Evolutionary conservation across 2,329 filamentous ascomycete species (phyloP), one percentile per base, ranked within the genome.

Genomic region (Sarocladiaceae sp.): DNA sequence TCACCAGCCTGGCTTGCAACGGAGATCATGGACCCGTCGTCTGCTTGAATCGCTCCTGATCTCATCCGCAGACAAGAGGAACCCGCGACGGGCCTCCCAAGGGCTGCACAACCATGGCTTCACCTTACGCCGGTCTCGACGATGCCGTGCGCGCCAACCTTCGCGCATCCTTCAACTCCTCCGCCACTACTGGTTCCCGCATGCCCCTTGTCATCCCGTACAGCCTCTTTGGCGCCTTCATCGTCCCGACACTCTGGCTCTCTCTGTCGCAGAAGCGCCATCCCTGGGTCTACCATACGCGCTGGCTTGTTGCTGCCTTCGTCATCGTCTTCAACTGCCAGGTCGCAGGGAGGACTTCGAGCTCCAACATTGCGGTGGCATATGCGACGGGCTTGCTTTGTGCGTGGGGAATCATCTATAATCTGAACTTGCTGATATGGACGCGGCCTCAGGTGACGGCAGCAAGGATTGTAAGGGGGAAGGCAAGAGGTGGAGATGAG

Each of bases 401-500:
- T 3, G 57, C 62, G 3, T 82, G 73, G 73, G 67, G 70, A 1
- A 70, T 73, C 10, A 56, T 81, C 15, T 70, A 68, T 59, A 66
- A 59, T 27, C 53, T 72, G 45, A 67, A 69, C 16, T 56, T 77
- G 53, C 57, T 83, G 19, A 57, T 82, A 2, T 76, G 74, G 62
- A 72, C 66, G 35, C 61, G 65, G 15, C 76, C 78, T 3, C 79
- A 82, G 56, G 73, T 71, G 55, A 73, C 78, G 16, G 72, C 72
- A 0, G 75, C 70, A 48, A 69, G 78, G 49, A 66, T 74, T 0
- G 58, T 71, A 44, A 67, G 61, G 47, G 55, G 64, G 24, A 39
- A 5, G 9, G 16, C 34, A 29, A 29, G 26, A 9, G n/a, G n/a
- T 29, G 26, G 26, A 29, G n/a, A 29, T 29, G n/a, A n/a, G n/a